Percentiles rank a stretch among this genome's conserved stretches.
phyloP scores from a whole-genome alignment of 805 yeast species.

The Suhomyces pyralidae region DNA sequence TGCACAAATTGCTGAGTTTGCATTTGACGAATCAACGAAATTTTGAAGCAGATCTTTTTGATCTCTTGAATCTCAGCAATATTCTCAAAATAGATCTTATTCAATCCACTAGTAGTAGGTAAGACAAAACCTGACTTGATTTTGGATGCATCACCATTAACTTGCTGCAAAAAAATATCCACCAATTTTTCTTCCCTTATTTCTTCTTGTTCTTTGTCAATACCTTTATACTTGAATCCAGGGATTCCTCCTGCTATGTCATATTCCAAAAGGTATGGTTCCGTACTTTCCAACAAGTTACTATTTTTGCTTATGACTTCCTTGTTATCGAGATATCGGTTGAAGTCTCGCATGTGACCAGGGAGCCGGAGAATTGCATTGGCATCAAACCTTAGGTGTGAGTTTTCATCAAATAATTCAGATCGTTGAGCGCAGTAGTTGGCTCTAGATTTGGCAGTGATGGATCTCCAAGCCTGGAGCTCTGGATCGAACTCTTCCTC shows the following conservation, averaged over 20 bases:
- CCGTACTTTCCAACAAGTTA: conserved; percentile 52
- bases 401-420: conserved; percentile 56
- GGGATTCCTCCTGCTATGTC: conserved; percentile 84
- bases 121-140: conserved; percentile 29
- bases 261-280: conserved; percentile 73
- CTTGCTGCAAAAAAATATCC: conserved; percentile 29
- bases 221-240: conserved; percentile 51
- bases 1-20: conserved; percentile 78
- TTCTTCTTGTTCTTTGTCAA: conserved; percentile 42
- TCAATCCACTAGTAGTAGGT: conserved; percentile 53
- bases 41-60: conserved; percentile 82
- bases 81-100: conserved; percentile 58
- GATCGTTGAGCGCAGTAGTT: conserved; percentile 69
- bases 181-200: conserved; percentile 34
- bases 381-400: conserved; percentile 59
- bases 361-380: conserved; percentile 68
- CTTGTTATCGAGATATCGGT: conserved; percentile 39
- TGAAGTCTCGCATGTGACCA: conserved; percentile 62
- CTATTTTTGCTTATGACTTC: conserved; percentile 42
- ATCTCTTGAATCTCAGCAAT: conserved; percentile 82
- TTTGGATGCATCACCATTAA: conserved; percentile 21
- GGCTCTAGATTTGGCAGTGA: conserved; percentile 76
- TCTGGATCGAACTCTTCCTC: conserved; percentile 72
- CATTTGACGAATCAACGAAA: conserved; percentile 83
- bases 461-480: conserved; percentile 76